Base-by-base conservation (phyloP, 1,284 basidiomycete species). In the Boletus smithii region DNA sequence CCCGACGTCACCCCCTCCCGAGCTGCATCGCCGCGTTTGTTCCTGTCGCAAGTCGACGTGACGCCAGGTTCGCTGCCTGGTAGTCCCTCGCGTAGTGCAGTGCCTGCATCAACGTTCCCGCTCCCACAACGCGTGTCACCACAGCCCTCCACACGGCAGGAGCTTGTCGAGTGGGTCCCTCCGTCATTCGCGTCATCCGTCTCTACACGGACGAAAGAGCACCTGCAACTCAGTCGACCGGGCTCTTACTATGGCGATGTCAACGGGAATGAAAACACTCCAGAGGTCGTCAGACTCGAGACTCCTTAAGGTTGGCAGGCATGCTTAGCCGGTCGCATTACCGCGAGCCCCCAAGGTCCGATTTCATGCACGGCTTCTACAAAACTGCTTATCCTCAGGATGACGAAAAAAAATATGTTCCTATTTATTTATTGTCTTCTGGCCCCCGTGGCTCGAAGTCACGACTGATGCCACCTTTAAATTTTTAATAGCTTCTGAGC, bases 71-170 rank as follows among this genome's bases (percentile, higher is more conserved):
- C 60, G 23, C 42, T 38, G 33, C 37, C 51, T 30, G 50, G 39
- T 18, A 59, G 53, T 32, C 53, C 53, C 13, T 43, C 58, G 30
- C 55, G 51, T 20, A 47, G 44, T 48, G 50, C 29, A 32, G 18
- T 48, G 46, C 40, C 37, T 30, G 14, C 38, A 41, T 40, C 59
- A 38, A 24, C 43, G 18, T 48, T 47, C 38, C 30, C 56, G 32
- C 49, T 49, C 48, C 42, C 46, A 46, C 61, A 49, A 33, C 62
- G 58, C 39, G 38, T 63, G 58, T 60, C 61, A 23, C 62, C 62
- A 61, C 63, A 61, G 56, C 63, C 63, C 30, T 62, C 62, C 14
- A 48, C 58, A 35, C 60, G 60, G 24, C 58, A 66, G 24, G 62
- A 63, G 27, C 58, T 45, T 20, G 55, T 59, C 13, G 62, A 61